phyloP scores from a whole-genome alignment of 495 filamentous ascomycete genomes.

The Penicillium coprophilum region DNA sequence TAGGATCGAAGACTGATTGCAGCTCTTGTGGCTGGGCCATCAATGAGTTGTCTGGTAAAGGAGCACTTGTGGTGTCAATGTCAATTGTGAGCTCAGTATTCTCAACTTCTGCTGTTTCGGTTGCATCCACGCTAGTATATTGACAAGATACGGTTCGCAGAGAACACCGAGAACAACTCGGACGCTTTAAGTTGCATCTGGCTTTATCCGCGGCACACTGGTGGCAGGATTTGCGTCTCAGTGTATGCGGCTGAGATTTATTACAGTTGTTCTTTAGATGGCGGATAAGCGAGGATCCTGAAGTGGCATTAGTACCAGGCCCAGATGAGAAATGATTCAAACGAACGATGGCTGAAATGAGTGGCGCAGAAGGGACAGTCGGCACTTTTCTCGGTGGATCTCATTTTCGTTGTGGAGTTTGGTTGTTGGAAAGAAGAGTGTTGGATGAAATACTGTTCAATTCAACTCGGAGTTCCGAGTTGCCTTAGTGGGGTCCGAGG shows the following conservation, averaged over 20 bases:
- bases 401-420: background rate
- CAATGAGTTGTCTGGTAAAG: too few relatives aligned
- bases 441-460: background rate
- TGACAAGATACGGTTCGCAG: constrained; percentile 9
- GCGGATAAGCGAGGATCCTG: constrained; percentile 21
- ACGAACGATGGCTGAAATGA: background rate
- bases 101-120: background rate
- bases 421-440: background rate
- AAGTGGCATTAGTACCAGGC: background rate
- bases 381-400: background rate
- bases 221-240: constrained; percentile 14
- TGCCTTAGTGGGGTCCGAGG: background rate
- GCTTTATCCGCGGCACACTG: constrained; percentile 16
- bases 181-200: constrained; percentile 17
- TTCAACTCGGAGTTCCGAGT: constrained; percentile 1
- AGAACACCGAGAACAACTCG: constrained; percentile 17
- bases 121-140: constrained; percentile 1
- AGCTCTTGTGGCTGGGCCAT: background rate
- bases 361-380: background rate
- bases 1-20: background rate
- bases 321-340: background rate
- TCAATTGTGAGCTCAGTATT: background rate
- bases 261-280: constrained; percentile 21
- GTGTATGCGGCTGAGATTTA: background rate
- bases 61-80: too few relatives aligned